These are phyloP conservation scores for Colletotrichum tabaci DNA, from an alignment of 2,329 filamentous ascomycete species.

Conservation along the genomic window DNA sequence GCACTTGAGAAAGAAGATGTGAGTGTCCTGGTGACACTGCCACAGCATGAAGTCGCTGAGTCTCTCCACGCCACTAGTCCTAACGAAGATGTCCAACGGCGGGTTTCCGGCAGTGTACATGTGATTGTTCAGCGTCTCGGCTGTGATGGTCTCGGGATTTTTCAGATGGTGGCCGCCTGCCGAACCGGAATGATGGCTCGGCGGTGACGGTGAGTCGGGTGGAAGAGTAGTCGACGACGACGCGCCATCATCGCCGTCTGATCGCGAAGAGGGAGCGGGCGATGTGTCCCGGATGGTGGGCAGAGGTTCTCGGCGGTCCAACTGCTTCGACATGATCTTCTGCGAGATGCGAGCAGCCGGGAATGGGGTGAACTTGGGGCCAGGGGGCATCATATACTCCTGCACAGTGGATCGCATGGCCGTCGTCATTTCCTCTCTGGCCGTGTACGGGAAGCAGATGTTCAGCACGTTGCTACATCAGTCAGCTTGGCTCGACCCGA, in stretches of 20 bases:
- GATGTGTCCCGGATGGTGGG: conserved; percentile 66
- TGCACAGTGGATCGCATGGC: conserved; percentile 90
- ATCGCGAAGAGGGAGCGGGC: conserved; percentile 61
- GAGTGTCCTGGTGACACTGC: conserved; percentile 94
- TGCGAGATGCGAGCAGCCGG: conserved; percentile 90
- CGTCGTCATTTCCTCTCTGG: conserved; percentile 92
- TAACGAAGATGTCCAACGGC: conserved; percentile 89
- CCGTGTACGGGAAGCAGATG: conserved; percentile 98
- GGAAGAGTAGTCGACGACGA: conserved; percentile 74
- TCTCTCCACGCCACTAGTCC: conserved; percentile 93
- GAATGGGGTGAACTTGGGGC: conserved; percentile 79
- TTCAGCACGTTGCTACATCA: conserved; percentile 75
- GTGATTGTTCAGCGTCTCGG: conserved; percentile 85
- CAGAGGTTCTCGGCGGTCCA: conserved; percentile 61
- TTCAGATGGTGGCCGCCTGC: conserved; percentile 32
- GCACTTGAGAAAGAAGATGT: conserved; percentile 92
- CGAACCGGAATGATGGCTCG: conserved; percentile 42
- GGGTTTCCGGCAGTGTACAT: conserved; percentile 91
- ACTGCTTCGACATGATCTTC: conserved; percentile 82
- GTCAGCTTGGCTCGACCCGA: conserved; percentile 40
- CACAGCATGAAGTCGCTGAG: conserved; percentile 99
- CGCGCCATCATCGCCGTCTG: conserved; percentile 63
- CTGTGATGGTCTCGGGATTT: conserved; percentile 90
- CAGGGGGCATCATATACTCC: conserved; percentile 84
- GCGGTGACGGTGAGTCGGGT: conserved; percentile 66